phyloP scores from a whole-genome alignment of 305 asterid genomes.

The Rubia balearica region DNA sequence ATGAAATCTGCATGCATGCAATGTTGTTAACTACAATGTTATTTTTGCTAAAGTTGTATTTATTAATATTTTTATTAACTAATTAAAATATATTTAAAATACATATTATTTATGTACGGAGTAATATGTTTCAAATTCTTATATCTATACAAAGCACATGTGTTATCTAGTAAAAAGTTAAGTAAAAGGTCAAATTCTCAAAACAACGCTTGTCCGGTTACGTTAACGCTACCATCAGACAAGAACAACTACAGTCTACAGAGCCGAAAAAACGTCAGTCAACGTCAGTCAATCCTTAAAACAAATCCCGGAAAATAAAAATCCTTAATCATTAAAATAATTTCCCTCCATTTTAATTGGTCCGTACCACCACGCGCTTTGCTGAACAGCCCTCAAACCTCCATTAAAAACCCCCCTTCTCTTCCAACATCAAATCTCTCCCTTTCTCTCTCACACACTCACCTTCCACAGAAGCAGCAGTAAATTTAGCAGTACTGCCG shows the following conservation, averaged over 20 bases:
- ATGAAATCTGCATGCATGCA: too few species aligned
- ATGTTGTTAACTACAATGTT: too few species aligned
- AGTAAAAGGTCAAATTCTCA: background rate
- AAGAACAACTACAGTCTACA: background rate
- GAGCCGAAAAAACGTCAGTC: background rate
- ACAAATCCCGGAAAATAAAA: background rate
- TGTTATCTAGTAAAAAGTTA: background rate
- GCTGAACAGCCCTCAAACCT: constrained; percentile 6
- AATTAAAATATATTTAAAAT: too few species aligned
- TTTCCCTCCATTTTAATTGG: background rate
- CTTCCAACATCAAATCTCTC: background rate
- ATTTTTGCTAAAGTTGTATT: too few species aligned
- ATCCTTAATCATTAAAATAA: background rate
- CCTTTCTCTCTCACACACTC: constrained; percentile 5
- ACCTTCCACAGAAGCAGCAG: constrained; percentile 3
- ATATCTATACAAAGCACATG: too few species aligned
- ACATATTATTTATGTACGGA: too few species aligned
- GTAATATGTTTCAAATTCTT: too few species aligned
- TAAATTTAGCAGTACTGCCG: background rate
- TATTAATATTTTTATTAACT: too few species aligned
- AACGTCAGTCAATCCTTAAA: background rate
- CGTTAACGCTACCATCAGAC: background rate
- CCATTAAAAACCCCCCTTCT: constrained; percentile 6
- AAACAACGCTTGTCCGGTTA: background rate
- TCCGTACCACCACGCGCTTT: constrained; percentile 6